These are phyloP conservation scores for Aspergillus vadensis DNA, from an alignment of 2,329 filamentous ascomycete species.

Conservation along the genomic window DNA sequence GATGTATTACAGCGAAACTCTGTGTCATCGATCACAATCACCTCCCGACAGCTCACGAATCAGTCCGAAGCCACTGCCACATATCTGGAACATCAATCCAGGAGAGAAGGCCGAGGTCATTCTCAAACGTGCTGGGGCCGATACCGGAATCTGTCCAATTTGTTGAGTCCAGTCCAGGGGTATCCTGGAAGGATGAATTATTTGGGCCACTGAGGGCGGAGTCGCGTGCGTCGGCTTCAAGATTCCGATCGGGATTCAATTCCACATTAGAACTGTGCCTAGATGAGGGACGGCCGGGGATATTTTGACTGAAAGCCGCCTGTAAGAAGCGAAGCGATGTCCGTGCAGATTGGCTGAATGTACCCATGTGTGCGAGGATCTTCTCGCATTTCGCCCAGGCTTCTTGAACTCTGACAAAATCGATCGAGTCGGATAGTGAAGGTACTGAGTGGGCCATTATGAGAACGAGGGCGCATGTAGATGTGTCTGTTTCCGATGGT, in stretches of 20 bases:
- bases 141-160: not conserved
- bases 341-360: constrained; percentile 32
- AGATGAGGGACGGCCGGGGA: not conserved
- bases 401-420: constrained; percentile 20
- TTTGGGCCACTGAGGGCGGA: not conserved
- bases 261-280: not conserved
- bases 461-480: constrained; percentile 34
- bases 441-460: constrained; percentile 33
- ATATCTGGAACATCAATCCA: not conserved
- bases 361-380: constrained; percentile 30
- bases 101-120: not conserved
- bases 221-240: not conserved
- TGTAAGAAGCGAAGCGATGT: constrained; percentile 35
- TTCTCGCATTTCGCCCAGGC: constrained; percentile 33
- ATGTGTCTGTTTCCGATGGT: constrained; percentile 27
- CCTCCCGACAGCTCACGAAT: not conserved
- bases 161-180: not conserved
- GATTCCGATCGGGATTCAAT: not conserved
- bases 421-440: constrained; percentile 24
- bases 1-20: no score
- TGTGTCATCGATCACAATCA: no score
- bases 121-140: not conserved
- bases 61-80: not conserved
- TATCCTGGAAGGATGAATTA: not conserved
- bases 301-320: constrained; percentile 7